phyloP scores from a whole-genome alignment of 202 grass and related monocot genomes.

The Bolboschoenoplectus hybrid region DNA sequence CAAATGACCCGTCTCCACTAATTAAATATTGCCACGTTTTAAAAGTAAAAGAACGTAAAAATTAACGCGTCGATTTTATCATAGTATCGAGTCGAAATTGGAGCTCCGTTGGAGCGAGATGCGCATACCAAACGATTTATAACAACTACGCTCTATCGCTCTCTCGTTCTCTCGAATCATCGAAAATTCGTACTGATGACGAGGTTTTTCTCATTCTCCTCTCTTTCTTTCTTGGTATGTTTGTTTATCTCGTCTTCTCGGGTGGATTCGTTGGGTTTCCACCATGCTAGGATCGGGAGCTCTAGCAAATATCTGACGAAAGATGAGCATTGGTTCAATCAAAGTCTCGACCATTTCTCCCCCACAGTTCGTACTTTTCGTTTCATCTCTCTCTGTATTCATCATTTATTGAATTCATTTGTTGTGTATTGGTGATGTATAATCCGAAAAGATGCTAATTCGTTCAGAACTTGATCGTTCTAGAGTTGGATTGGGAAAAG shows the following conservation, averaged over 20 bases:
- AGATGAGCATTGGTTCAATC: slow-evolving; percentile 81
- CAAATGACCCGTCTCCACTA: background rate
- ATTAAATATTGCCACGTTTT: background rate
- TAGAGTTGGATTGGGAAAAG: background rate
- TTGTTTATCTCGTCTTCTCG: slow-evolving; percentile 43
- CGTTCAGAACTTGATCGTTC: slow-evolving; percentile 7
- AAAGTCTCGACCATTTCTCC: slow-evolving; percentile 90
- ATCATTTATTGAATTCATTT: background rate
- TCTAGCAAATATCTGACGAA: slow-evolving; percentile 57
- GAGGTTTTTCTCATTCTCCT: background rate
- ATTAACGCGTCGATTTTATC: background rate
- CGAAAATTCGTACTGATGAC: background rate
- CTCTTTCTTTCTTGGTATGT: background rate
- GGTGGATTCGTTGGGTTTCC: slow-evolving; percentile 49
- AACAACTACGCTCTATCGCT: background rate
- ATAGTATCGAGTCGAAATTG: background rate
- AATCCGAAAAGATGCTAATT: slow-evolving; percentile 13
- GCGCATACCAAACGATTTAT: background rate
- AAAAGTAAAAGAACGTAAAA: slow-evolving; percentile 10
- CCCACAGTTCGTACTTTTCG: slow-evolving; percentile 58
- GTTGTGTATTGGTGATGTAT: background rate
- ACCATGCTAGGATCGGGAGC: slow-evolving; percentile 42
- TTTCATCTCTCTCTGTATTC: slow-evolving; percentile 7
- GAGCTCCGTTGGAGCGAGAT: background rate
- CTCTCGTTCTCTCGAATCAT: background rate